Evolutionary conservation across 2,329 filamentous ascomycete species (phyloP).

Genomic region (Fusarium armeniacum): DNA sequence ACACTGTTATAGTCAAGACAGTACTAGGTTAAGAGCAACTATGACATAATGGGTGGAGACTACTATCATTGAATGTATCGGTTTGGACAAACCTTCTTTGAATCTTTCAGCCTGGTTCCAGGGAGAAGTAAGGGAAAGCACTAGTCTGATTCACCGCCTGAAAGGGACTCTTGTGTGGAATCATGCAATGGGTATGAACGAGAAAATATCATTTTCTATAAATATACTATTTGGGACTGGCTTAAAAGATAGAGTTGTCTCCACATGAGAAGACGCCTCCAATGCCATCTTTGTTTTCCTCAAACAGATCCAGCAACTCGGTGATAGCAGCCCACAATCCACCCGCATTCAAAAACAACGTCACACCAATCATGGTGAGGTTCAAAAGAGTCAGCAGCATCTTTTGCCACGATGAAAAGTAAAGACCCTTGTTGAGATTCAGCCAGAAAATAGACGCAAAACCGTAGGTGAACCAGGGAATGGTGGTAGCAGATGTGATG

Average conservation of each 20-base stretch:
- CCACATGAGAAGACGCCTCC: slow-evolving; percentile 45
- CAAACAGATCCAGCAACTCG: slow-evolving; percentile 43
- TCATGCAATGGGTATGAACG: too few relatives aligned
- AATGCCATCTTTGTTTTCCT: slow-evolving; percentile 22
- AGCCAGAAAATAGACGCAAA: slow-evolving; percentile 49
- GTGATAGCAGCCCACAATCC: slow-evolving; percentile 48
- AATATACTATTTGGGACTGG: too few relatives aligned
- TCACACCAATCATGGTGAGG: slow-evolving; percentile 35
- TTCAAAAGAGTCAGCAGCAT: slow-evolving; percentile 39
- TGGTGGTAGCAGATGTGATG: slow-evolving; percentile 46
- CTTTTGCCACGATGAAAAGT: slow-evolving; percentile 44
- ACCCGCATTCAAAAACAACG: slow-evolving; percentile 47
- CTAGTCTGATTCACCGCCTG: too few relatives aligned
- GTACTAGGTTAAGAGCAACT: too few relatives aligned
- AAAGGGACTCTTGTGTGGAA: too few relatives aligned
- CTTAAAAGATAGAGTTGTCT: slow-evolving; percentile 41
- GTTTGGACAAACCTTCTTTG: too few relatives aligned
- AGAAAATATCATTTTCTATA: too few relatives aligned
- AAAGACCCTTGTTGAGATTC: slow-evolving; percentile 37
- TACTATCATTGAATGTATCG: too few relatives aligned
- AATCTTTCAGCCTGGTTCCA: too few relatives aligned
- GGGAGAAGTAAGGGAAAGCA: too few relatives aligned
- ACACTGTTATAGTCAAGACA: too few relatives aligned
- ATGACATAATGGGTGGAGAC: too few relatives aligned
- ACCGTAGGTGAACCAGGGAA: slow-evolving; percentile 49